Conservation (phyloP, 23 red algal genomes). For the Rhodosorus marinus region DNA sequence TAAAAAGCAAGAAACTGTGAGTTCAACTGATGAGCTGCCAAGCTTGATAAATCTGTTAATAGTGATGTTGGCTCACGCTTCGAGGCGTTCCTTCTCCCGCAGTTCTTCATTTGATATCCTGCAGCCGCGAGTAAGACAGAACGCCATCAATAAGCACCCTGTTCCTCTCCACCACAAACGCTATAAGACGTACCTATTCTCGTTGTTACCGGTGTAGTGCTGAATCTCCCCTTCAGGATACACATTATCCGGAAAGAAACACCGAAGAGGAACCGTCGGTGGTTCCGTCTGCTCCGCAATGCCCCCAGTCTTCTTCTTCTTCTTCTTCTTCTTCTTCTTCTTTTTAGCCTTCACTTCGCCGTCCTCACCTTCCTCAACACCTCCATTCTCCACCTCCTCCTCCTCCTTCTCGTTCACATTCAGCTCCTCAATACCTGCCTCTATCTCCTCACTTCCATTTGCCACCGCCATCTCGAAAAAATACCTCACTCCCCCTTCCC, state of each 20-base stretch:
- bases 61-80: too few relatives aligned
- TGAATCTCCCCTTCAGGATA: conserved; percentile 69
- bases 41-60: too few relatives aligned
- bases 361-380: neutral
- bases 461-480: too few relatives aligned
- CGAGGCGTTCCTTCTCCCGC: conserved; percentile 75
- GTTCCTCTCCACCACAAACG: too few relatives aligned
- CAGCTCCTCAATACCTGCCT: neutral
- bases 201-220: conserved; percentile 24
- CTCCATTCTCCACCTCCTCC: neutral
- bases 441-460: neutral
- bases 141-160: too few relatives aligned
- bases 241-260: conserved; percentile 27
- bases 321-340: conserved; percentile 1
- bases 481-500: too few relatives aligned
- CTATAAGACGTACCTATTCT: too few relatives aligned
- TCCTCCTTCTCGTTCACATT: neutral
- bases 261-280: conserved; percentile 37
- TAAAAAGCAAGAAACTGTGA: too few relatives aligned
- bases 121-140: too few relatives aligned
- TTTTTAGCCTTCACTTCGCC: neutral
- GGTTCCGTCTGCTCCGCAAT: conserved; percentile 42
- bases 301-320: neutral
- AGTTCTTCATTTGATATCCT: too few relatives aligned
- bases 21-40: too few relatives aligned